phyloP scores from a whole-genome alignment of 192 early-diverging fungal genomes.

The Diversispora epigaea region DNA sequence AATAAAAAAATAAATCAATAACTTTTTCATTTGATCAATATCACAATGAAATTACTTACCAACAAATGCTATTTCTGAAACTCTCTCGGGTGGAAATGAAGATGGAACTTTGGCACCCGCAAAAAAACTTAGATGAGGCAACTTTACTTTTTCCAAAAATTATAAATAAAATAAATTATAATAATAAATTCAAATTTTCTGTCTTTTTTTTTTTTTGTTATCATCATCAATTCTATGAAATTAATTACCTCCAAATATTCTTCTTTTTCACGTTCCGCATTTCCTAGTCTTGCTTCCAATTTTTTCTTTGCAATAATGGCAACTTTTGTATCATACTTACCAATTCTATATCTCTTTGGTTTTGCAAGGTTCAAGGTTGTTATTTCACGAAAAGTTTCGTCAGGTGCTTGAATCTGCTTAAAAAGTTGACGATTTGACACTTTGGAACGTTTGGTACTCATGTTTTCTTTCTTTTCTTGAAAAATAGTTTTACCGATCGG shows the following conservation, averaged over 20 bases:
- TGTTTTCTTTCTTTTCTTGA: too few relatives aligned
- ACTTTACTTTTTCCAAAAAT: conserved; percentile 28
- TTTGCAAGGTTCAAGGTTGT: neutral
- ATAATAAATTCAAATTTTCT: neutral
- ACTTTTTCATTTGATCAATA: neutral
- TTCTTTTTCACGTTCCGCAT: neutral
- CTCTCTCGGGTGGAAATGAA: conserved; percentile 39
- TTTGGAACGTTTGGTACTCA: too few relatives aligned
- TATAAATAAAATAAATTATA: neutral
- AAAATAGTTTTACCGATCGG: too few relatives aligned
- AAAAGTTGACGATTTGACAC: conserved; percentile 26
- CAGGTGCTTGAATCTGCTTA: neutral
- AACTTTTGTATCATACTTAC: conserved; percentile 11
- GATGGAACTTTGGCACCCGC: conserved; percentile 44
- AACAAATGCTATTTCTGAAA: conserved; percentile 47
- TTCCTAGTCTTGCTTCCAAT: conserved; percentile 3
- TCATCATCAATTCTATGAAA: neutral
- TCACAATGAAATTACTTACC: conserved; percentile 28
- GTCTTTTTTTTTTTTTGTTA: neutral
- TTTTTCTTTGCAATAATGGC: conserved; percentile 9
- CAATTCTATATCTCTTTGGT: neutral
- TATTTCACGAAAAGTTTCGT: conserved; percentile 9
- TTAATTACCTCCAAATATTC: conserved; percentile 15
- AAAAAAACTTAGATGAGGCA: conserved; percentile 43
- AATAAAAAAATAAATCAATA: neutral